A percentile compares a stretch with the other conserved stretches of the same genome.
Conservation (phyloP, 768 basidiomycete species). For the Amanita pseudoporphyria region DNA sequence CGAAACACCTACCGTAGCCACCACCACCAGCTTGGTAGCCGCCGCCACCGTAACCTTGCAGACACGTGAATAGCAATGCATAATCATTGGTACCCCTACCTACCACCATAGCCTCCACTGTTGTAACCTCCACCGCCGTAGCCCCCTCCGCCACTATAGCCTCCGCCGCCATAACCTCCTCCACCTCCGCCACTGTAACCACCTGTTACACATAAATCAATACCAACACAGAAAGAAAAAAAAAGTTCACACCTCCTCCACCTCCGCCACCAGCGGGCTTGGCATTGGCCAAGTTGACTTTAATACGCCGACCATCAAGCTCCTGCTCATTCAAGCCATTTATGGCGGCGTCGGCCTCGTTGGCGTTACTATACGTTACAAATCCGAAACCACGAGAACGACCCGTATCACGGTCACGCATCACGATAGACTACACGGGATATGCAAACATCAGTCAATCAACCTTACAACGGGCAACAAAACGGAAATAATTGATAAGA, state of each 20-base stretch:
- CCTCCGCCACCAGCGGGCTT: slow-evolving; percentile 46
- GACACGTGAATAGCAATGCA: background rate
- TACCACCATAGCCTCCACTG: background rate
- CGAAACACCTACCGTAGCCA: slow-evolving; percentile 14
- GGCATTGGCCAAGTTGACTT: slow-evolving; percentile 78
- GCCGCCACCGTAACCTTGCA: slow-evolving; percentile 10
- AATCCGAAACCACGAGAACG: slow-evolving; percentile 97
- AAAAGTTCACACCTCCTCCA: slow-evolving; percentile 25
- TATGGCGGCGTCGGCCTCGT: slow-evolving; percentile 79
- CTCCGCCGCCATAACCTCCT: slow-evolving; percentile 17
- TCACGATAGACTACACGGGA: slow-evolving; percentile 80
- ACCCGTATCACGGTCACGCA: slow-evolving; percentile 97
- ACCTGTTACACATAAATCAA: slow-evolving; percentile 13
- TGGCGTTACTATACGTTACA: slow-evolving; percentile 57
- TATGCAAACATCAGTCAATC: slow-evolving; percentile 31
- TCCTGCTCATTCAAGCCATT: slow-evolving; percentile 75
- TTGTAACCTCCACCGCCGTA: slow-evolving; percentile 15
- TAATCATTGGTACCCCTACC: background rate
- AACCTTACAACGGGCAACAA: slow-evolving; percentile 18
- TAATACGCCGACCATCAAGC: slow-evolving; percentile 87
- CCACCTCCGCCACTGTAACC: slow-evolving; percentile 12
- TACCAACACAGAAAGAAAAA: slow-evolving; percentile 2
- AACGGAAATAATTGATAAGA: slow-evolving; percentile 25
- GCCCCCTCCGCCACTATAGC: slow-evolving; percentile 15
- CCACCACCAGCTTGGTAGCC: slow-evolving; percentile 23